A percentile compares a stretch with the other conserved stretches of the same genome.
phyloP scores from a whole-genome alignment of 768 basidiomycete species.

The Hygrocybe coccinea region DNA sequence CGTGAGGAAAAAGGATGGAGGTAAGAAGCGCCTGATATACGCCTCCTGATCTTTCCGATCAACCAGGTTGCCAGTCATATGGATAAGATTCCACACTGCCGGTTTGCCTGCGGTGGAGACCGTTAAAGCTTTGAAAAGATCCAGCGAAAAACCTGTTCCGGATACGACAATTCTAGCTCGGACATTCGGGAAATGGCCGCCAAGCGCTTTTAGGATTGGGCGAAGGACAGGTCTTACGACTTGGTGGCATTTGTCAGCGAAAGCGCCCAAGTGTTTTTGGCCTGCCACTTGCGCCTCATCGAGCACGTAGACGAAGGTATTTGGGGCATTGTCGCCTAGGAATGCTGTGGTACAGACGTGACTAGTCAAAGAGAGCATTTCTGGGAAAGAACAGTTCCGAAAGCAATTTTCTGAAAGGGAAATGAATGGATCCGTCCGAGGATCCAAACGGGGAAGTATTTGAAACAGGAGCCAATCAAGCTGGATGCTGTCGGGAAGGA shows the following conservation, averaged over 20 bases:
- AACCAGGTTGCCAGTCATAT: slow-evolving; percentile 3
- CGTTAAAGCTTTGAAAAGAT: slow-evolving; percentile 3
- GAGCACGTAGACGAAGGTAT: slow-evolving; percentile 7
- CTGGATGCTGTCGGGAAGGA: background rate
- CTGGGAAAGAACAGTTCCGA: background rate
- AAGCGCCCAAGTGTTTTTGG: background rate
- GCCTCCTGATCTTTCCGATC: slow-evolving; percentile 4
- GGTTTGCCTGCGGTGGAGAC: background rate
- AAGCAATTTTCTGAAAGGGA: background rate
- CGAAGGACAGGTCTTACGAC: background rate
- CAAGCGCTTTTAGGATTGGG: background rate
- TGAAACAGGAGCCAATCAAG: slow-evolving; percentile 2
- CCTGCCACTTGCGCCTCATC: slow-evolving; percentile 13
- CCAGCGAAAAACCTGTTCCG: slow-evolving; percentile 10
- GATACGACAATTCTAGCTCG: slow-evolving; percentile 1
- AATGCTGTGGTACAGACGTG: background rate
- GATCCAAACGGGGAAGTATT: background rate
- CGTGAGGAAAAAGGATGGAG: slow-evolving; percentile 1
- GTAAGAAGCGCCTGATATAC: slow-evolving; percentile 6
- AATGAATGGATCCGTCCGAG: background rate
- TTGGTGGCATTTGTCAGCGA: background rate
- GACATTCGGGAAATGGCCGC: too few relatives aligned
- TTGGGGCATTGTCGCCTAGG: background rate
- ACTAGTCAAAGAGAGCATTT: too few relatives aligned
- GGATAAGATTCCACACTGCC: background rate